Evolutionary conservation across 75 land plant genomes (phyloP).

Genomic region (Cunninghamia lanceolata): DNA sequence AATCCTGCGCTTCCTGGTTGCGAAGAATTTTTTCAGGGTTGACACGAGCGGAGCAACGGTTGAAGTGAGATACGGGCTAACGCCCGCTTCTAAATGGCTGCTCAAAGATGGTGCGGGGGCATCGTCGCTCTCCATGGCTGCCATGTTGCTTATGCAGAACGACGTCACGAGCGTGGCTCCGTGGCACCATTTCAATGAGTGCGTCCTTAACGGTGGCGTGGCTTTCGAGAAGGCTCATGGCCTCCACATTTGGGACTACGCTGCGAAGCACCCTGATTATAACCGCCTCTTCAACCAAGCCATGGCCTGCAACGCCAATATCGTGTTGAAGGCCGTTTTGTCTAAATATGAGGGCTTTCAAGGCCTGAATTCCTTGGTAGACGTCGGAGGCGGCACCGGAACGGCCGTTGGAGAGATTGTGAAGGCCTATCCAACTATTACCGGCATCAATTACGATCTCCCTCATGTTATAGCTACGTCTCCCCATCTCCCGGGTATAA

Average conservation of each 20-base stretch:
- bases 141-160: conserved; percentile 17
- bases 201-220: conserved; percentile 12
- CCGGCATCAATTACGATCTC: conserved; percentile 38
- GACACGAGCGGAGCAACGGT: not conserved
- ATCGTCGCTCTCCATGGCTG: conserved; percentile 14
- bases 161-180: conserved; percentile 22
- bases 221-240: conserved; percentile 23
- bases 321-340: conserved; percentile 20
- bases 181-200: conserved; percentile 24
- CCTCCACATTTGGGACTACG: conserved; percentile 8
- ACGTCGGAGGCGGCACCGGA: conserved; percentile 43
- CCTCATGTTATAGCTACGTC: conserved; percentile 38
- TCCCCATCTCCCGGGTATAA: conserved; percentile 20
- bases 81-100: conserved; percentile 33
- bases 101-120: conserved; percentile 8
- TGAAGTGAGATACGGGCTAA: conserved; percentile 24
- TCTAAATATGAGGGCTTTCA: conserved; percentile 21
- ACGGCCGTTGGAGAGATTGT: conserved; percentile 24
- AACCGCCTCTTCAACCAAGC: conserved; percentile 25
- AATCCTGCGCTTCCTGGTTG: conserved; percentile 45
- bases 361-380: conserved; percentile 28
- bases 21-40: conserved; percentile 23
- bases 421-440: conserved; percentile 24
- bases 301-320: conserved; percentile 26
- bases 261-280: not conserved